Conservation (phyloP, 495 filamentous ascomycete genomes). For the Xylaria palmicola region DNA sequence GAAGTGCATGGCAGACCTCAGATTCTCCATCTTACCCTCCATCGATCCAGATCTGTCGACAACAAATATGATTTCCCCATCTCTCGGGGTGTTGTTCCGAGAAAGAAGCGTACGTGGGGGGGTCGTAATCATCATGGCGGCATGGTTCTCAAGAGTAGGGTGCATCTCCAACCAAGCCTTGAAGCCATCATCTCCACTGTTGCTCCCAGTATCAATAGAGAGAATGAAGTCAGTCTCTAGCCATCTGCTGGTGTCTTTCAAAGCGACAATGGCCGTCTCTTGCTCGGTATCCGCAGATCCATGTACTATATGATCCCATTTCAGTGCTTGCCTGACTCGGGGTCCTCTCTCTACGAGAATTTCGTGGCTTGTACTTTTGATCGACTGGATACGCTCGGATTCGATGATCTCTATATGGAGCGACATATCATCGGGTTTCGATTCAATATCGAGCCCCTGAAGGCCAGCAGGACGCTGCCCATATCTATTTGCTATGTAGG, state of each 20-base stretch:
- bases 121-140: slow-evolving; percentile 55
- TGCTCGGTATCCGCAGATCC: not conserved
- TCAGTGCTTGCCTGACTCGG: not conserved
- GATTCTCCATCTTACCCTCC: slow-evolving; percentile 46
- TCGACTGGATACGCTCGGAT: not conserved
- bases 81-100: slow-evolving; percentile 28
- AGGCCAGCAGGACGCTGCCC: slow-evolving; percentile 35
- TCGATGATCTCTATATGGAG: slow-evolving; percentile 4
- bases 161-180: slow-evolving; percentile 53
- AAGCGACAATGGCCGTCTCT: slow-evolving; percentile 18
- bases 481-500: slow-evolving; percentile 51
- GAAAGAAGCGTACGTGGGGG: slow-evolving; percentile 52
- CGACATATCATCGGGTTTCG: slow-evolving; percentile 22
- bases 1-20: slow-evolving; percentile 51
- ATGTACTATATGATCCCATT: not conserved
- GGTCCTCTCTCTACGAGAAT: not conserved
- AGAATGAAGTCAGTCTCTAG: slow-evolving; percentile 43
- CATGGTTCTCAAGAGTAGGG: slow-evolving; percentile 45
- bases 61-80: slow-evolving; percentile 58
- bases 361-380: slow-evolving; percentile 1
- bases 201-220: slow-evolving; percentile 39
- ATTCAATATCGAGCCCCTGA: slow-evolving; percentile 34
- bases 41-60: slow-evolving; percentile 60
- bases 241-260: slow-evolving; percentile 35
- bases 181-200: slow-evolving; percentile 35